Evolutionary conservation across 345 rosid genomes (phyloP), one percentile per base, ranked within the genome.

Genomic region (Salix caprea): DNA sequence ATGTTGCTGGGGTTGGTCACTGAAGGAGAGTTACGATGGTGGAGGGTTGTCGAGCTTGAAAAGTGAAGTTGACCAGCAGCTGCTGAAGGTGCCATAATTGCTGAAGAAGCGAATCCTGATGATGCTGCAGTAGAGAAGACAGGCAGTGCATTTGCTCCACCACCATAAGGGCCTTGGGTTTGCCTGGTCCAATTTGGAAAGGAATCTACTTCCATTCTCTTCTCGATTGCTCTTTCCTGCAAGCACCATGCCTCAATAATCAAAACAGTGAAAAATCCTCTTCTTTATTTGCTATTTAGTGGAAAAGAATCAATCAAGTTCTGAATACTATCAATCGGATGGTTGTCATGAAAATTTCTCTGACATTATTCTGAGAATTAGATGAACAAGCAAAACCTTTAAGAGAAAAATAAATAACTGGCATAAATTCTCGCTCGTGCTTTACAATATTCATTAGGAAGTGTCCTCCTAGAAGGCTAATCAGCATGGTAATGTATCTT

Each of bases 91-190:
- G 78, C 58, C 21, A 80, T 74, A 56, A 72, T 69, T 67, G 81
- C 74, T 70, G 91, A 84, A 72, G 89, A 81, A 50, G 90, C 79
- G 97, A 95, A 95, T 95, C 99, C 98, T 90, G 99, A 95, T 95
- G 99, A 95, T 93, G 98, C 98, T 95, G 98, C 99, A 75, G 77
- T 65, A 54, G 89, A 75, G 76, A 88, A 86, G 80, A 79, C 69
- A 24, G 86, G 81, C 78, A 65, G 80, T 62, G 82, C 82, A 79
- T 78, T 78, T 70, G 80, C 54, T 44, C 83, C 86, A 4, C 83
- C 86, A 8, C 83, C 80, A 26, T 62, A 77, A 58, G 82, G 83
- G 61, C 77, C 79, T 78, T 87, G 86, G 58, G 70, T 66, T 77
- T 82, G 82, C 83, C 86, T 78, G 70, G 79, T 73, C 85, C 84